Evolutionary conservation across 192 early-diverging fungal species (phyloP), one percentile per base, ranked within the genome.

Genomic region (Oehlia diaphana): DNA sequence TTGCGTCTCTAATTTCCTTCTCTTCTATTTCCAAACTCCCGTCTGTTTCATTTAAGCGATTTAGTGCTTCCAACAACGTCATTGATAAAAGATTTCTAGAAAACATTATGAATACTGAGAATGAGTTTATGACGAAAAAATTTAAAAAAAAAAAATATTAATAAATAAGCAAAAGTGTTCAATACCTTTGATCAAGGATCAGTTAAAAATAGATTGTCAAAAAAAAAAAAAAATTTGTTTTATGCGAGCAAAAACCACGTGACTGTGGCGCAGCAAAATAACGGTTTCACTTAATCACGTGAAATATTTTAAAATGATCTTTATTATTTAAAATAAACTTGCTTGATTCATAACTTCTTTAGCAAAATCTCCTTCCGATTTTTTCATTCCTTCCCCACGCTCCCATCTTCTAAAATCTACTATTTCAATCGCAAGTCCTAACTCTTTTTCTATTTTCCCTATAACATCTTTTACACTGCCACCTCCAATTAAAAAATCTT

Each of bases 321-420:
- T 35, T 35, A 35, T 35, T 35, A 3, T 35, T 3, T 35, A 2
- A 35, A 35, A 35, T 35, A 35, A 26, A 26, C 26, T 26, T 26
- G 26, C 26, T 26, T 3, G 35, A 35, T 35, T 74, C 42, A 82
- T 77, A 23, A 97, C 94, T 83, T 97, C 94, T 19, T 93, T 90
- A 6, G 91, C 94, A 89, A 97, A 97, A 86, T 93, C 90, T 35
- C 83, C 83, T 70, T 86, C 88, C 13, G 90, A 86, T 82, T 95
- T 94, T 74, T 93, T 92, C 71, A 97, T 91, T 47, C 93, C 94
- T 83, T 97, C 95, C 50, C 95, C 96, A 78, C 91, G 90, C 83
- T 93, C 93, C 86, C 90, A 93, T 74, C 96, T 86, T 58, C 90
- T 81, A 85, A 93, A 95, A 49, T 93, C 92, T 13, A 84, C 81